Conservation (phyloP, 495 filamentous ascomycete species). For the Glarea lozoyensis region DNA sequence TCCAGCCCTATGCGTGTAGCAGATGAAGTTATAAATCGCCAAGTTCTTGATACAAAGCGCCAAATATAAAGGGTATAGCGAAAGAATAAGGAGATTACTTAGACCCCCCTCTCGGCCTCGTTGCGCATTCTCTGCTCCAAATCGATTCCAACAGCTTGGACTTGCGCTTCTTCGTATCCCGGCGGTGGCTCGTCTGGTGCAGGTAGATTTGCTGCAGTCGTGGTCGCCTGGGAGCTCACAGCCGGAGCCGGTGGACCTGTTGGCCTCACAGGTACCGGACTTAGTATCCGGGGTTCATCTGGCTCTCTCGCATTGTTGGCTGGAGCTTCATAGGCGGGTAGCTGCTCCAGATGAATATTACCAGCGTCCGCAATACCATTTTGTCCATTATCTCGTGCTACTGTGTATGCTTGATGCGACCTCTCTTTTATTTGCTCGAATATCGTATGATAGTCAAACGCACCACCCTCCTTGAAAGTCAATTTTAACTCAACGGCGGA, state of each 20-base stretch:
- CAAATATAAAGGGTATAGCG: no score
- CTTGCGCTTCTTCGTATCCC: slow-evolving; percentile 86
- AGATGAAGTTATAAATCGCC: no score
- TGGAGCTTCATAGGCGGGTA: slow-evolving; percentile 69
- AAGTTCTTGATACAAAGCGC: no score
- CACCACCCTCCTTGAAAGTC: slow-evolving; percentile 90
- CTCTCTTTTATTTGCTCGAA: slow-evolving; percentile 83
- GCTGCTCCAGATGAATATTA: slow-evolving; percentile 64
- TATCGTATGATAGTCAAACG: slow-evolving; percentile 75
- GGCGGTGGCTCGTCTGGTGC: slow-evolving; percentile 78
- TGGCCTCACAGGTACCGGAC: slow-evolving; percentile 16
- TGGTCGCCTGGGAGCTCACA: slow-evolving; percentile 19
- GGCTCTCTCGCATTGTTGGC: slow-evolving; percentile 21
- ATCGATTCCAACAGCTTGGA: slow-evolving; percentile 53
- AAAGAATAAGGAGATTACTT: no score
- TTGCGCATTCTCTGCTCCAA: slow-evolving; percentile 38
- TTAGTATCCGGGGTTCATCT: slow-evolving; percentile 18
- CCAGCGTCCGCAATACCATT: slow-evolving; percentile 37
- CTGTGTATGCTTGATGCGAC: slow-evolving; percentile 67
- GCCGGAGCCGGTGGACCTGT: slow-evolving; percentile 17
- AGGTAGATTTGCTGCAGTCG: slow-evolving; percentile 7
- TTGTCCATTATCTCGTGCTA: slow-evolving; percentile 41
- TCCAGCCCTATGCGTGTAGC: no score
- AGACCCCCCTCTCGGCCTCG: slow-evolving; percentile 27
- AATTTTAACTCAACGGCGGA: slow-evolving; percentile 69